Evolutionary conservation across 2,329 filamentous ascomycete genomes (phyloP).

Genomic region (Microdochium nivale): DNA sequence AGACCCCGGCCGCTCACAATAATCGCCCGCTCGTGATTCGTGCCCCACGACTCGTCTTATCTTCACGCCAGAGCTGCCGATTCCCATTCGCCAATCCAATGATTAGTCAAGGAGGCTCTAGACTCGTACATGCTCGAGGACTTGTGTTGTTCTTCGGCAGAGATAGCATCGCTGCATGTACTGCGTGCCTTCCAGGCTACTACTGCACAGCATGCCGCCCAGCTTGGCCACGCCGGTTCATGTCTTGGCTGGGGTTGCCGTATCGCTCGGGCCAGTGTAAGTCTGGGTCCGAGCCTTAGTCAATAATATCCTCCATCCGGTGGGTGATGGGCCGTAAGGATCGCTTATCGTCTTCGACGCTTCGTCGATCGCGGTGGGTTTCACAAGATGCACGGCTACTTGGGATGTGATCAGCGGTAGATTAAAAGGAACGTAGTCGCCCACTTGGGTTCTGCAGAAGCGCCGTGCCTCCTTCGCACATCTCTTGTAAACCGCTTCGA

Average conservation of each 20-base stretch:
- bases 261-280: not conserved
- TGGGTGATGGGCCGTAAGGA: no score
- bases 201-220: no score
- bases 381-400: not conserved
- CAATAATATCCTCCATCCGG: no score
- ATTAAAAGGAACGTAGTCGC: not conserved
- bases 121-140: not conserved
- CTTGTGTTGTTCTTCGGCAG: not conserved
- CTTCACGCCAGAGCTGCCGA: not conserved
- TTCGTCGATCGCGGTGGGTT: no score
- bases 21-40: not conserved
- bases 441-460: not conserved
- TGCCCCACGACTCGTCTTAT: not conserved
- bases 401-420: not conserved
- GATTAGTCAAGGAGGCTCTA: not conserved
- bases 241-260: not conserved
- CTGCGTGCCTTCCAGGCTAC: not conserved
- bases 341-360: no score
- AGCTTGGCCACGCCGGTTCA: not conserved
- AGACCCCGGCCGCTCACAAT: not conserved
- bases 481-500: not conserved
- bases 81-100: not conserved
- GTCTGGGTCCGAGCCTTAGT: no score
- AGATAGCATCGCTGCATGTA: not conserved
- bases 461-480: not conserved